These are phyloP conservation scores for Cyclanthera cordifolia DNA, from an alignment of 306 rosid species.

Conservation along the genomic window DNA sequence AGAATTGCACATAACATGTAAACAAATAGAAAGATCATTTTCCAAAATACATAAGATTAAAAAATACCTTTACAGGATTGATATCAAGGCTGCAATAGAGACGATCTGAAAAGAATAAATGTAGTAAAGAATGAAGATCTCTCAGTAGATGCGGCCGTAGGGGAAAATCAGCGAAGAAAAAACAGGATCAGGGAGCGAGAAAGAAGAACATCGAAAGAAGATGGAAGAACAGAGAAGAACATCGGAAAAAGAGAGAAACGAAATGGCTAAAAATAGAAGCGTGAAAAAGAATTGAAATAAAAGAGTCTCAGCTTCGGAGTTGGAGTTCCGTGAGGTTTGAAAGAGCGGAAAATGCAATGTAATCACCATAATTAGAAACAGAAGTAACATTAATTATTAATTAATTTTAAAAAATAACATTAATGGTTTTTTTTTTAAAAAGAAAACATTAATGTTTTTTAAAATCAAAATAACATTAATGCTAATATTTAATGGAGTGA, in stretches of 20 bases:
- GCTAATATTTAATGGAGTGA: background rate
- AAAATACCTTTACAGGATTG: background rate
- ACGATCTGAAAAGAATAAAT: background rate
- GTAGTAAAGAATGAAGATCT: constrained; percentile 4
- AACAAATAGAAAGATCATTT: background rate
- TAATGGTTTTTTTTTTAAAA: too few species aligned
- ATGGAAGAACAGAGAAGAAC: background rate
- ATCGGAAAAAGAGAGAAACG: background rate
- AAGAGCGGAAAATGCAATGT: background rate
- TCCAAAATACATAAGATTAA: background rate
- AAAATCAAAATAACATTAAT: background rate
- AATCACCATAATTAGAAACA: too few species aligned
- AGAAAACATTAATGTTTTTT: too few species aligned
- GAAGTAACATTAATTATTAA: too few species aligned
- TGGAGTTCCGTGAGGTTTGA: background rate
- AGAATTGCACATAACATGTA: background rate
- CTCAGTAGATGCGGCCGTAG: background rate
- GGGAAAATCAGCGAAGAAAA: background rate
- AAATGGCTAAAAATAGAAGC: background rate
- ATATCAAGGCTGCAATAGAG: background rate
- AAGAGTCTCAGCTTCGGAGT: background rate
- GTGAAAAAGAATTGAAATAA: background rate
- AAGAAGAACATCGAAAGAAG: background rate
- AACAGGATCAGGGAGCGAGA: background rate
- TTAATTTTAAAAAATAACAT: too few species aligned